Base-by-base conservation (phyloP, 1,139 yeast genomes). In the Pichia sp. region DNA sequence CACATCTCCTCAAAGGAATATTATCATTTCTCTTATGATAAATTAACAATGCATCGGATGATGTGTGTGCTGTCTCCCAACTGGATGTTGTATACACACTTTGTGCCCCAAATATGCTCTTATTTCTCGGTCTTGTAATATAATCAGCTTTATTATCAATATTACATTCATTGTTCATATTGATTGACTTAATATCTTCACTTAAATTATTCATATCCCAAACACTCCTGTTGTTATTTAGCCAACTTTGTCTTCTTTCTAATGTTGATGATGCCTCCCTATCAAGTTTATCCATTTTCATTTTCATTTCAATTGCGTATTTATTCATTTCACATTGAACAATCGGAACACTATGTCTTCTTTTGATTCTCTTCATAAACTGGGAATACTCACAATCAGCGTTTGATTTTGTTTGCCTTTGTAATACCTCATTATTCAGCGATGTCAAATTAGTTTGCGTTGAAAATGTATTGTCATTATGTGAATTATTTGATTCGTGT, bases 291-390 rank as follows among this genome's bases (percentile, higher is more conserved):
- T 49, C 48, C 14, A 29, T 44, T 42, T 47, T 52, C 34, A 36
- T n/a, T n/a, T 45, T 45, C 53, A 56, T 53, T 18, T 62, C 64
- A 33, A 64, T 62, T 0, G 60, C 48, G 49, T 58, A 53, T 13
- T 60, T 50, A 48, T 62, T 66, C 39, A 64, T 28, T 45, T 66
- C 71, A 16, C 55, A 47, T 16, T 55, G 51, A 34, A 63, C 58
- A 1, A 58, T 53, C 1, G 71, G 70, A 19, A 67, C 60, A 27
- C 69, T 64, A 34, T 64, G 63, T 46, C 70, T 56, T 48, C 71
- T 55, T 19, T 59, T 60, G 33, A 67, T 42, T 38, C 68, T 50
- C 6, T 53, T 45, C 41, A 59, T 57, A 49, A 66, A 66, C 5
- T 49, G 36, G 4, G 16, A 10, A 44, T 52, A 58, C 28, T 57